Conservation (phyloP, 78 protist genomes). For the Thecamonas trahens region DNA sequence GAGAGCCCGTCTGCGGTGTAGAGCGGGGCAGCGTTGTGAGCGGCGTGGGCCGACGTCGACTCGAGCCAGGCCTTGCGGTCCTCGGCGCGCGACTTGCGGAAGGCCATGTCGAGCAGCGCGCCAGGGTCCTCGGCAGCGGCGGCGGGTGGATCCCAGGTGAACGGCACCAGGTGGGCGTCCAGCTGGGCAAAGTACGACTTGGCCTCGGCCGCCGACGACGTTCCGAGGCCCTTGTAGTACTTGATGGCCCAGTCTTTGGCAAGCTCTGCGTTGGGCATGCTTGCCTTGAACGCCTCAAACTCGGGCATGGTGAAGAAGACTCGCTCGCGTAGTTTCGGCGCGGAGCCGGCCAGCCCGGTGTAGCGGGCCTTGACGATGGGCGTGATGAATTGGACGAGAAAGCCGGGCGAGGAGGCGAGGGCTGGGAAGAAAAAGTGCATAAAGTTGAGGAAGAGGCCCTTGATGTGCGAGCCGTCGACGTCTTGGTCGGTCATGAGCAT, state of each 20-base stretch:
- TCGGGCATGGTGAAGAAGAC: slow-evolving; percentile 95
- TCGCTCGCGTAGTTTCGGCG: no score
- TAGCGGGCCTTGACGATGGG: slow-evolving; percentile 91
- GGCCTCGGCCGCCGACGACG: slow-evolving; percentile 84
- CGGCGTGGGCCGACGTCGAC: no score
- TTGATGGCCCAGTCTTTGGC: slow-evolving; percentile 61
- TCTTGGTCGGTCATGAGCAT: slow-evolving; percentile 99
- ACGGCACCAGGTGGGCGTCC: slow-evolving; percentile 56
- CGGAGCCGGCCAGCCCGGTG: slow-evolving; percentile 12
- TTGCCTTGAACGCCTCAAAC: slow-evolving; percentile 70
- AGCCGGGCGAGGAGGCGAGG: slow-evolving; percentile 72
- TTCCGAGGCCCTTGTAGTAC: slow-evolving; percentile 99
- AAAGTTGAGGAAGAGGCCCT: slow-evolving; percentile 97
- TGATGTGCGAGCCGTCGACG: slow-evolving; percentile 99
- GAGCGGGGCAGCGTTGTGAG: no score
- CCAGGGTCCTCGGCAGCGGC: slow-evolving; percentile 52
- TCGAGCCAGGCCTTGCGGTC: slow-evolving; percentile 91
- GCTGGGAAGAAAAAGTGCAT: slow-evolving; percentile 95
- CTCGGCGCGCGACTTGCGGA: slow-evolving; percentile 69
- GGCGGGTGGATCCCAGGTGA: no score
- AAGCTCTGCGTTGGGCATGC: no score
- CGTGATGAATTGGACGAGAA: slow-evolving; percentile 93
- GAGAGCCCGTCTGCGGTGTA: background rate
- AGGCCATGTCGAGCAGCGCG: slow-evolving; percentile 69
- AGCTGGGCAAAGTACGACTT: slow-evolving; percentile 85